Conservation (phyloP, 139 green algal genomes). For the Yamagishiella unicocca region DNA sequence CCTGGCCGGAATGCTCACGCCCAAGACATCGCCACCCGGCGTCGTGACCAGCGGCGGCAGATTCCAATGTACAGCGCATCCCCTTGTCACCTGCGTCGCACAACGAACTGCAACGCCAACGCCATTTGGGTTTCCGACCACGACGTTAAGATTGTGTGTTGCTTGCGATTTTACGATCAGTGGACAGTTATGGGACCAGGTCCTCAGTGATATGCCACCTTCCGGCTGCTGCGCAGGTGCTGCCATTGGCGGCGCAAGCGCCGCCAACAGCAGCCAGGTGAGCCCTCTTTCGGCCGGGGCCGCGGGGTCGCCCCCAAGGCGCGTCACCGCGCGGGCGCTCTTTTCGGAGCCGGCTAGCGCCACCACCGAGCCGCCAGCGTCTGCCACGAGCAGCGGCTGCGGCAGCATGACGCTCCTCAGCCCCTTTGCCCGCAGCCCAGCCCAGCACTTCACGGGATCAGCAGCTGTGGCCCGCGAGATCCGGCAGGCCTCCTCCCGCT, state of each 20-base stretch:
- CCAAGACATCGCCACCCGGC: too few relatives aligned
- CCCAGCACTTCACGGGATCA: neutral
- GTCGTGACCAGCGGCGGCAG: too few relatives aligned
- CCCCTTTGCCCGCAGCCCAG: constrained; percentile 16
- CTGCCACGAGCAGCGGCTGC: neutral
- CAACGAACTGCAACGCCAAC: too few relatives aligned
- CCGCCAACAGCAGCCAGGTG: neutral
- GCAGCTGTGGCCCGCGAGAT: constrained; percentile 4
- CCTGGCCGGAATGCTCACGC: too few relatives aligned
- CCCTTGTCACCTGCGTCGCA: too few relatives aligned
- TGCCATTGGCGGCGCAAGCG: neutral
- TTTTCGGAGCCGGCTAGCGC: neutral
- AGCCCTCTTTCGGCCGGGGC: neutral
- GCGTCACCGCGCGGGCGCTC: neutral
- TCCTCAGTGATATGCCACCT: too few relatives aligned
- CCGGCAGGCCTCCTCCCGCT: neutral
- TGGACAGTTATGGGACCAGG: too few relatives aligned
- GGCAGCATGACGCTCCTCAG: constrained; percentile 27
- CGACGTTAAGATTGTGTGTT: too few relatives aligned
- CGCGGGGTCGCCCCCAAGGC: neutral
- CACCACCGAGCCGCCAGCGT: neutral
- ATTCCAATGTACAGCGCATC: too few relatives aligned
- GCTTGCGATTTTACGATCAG: too few relatives aligned
- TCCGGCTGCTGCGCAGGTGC: neutral
- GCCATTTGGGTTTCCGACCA: too few relatives aligned